Conservation (phyloP, 2,329 filamentous ascomycete species). For the Fusarium buharicum region DNA sequence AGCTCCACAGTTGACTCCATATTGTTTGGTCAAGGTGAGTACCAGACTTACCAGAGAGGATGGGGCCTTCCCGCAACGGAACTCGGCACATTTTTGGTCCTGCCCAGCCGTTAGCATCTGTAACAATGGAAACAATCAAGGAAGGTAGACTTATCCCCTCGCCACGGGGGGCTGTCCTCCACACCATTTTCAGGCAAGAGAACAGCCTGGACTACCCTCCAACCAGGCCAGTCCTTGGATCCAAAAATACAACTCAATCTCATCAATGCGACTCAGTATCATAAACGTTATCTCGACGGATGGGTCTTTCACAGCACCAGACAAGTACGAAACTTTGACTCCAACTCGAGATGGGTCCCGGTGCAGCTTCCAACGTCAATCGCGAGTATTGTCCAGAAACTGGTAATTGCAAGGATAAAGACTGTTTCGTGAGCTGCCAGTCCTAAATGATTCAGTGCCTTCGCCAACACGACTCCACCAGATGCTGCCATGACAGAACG, state of each 20-base stretch:
- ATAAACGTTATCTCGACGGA: conserved; percentile 6
- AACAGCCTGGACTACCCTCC: conserved; percentile 60
- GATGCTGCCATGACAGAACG: conserved; percentile 33
- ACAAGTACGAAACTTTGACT: conserved; percentile 95
- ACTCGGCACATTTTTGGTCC: conserved; percentile 12
- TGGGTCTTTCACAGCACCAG: conserved; percentile 55
- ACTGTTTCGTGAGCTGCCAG: conserved; percentile 29
- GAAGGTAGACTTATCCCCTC: conserved; percentile 62
- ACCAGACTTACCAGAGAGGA: background rate
- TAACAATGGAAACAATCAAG: conserved; percentile 15
- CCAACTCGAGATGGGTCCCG: conserved; percentile 92
- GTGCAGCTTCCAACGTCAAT: conserved; percentile 46
- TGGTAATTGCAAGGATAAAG: conserved; percentile 18
- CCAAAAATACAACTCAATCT: conserved; percentile 36
- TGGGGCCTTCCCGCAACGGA: background rate
- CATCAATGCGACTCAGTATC: conserved; percentile 25
- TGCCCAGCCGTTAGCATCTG: conserved; percentile 45
- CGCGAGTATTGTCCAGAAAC: conserved; percentile 2
- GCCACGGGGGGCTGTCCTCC: conserved; percentile 57
- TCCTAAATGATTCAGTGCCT: conserved; percentile 26
- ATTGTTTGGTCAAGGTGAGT: background rate
- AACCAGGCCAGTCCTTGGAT: conserved; percentile 43
- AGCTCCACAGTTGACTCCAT: conserved; percentile 16
- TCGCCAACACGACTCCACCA: conserved; percentile 30
- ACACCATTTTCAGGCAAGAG: conserved; percentile 61